Conservation (phyloP, 139 green algal genomes). For the Micractinium sp. region DNA sequence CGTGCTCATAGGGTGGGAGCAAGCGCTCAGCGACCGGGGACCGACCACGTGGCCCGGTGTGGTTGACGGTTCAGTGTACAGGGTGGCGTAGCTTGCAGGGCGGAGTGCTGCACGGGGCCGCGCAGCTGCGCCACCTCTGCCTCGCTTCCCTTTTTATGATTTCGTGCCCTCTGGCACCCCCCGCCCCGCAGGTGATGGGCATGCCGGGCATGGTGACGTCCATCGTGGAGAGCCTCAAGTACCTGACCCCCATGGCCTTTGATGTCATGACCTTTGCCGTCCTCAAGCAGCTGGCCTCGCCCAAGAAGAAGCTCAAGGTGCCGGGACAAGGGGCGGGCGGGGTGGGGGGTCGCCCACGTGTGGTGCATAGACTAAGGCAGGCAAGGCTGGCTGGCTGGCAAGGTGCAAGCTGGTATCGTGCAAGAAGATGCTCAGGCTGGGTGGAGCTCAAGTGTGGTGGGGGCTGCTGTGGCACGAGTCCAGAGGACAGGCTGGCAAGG, state of each 20-base stretch:
- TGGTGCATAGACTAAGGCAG: background rate
- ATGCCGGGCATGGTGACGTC: conserved; percentile 73
- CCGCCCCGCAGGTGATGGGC: conserved; percentile 58
- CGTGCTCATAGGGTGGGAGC: background rate
- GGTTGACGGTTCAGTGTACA: too few relatives aligned
- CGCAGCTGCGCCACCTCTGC: background rate
- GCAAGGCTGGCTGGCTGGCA: too few relatives aligned
- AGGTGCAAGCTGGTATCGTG: too few relatives aligned
- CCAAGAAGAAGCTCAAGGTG: conserved; percentile 65
- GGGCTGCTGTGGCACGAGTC: background rate
- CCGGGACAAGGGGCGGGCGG: background rate
- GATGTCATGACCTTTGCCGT: conserved; percentile 79
- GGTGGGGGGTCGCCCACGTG: background rate
- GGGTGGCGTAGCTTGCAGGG: background rate
- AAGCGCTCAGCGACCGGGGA: too few relatives aligned
- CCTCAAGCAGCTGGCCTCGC: conserved; percentile 57
- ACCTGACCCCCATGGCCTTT: conserved; percentile 68
- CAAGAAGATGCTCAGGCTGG: too few relatives aligned
- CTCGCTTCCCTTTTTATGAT: background rate
- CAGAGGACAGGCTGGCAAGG: background rate
- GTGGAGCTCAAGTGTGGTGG: background rate
- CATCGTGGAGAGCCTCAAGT: conserved; percentile 78
- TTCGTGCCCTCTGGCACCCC: background rate
- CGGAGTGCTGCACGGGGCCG: background rate
- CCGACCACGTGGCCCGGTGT: too few relatives aligned